Evolutionary conservation across 176 grass and related monocot genomes (phyloP), one percentile per base, ranked within the genome.

Genomic region (Miscanthus lutarioriparius): DNA sequence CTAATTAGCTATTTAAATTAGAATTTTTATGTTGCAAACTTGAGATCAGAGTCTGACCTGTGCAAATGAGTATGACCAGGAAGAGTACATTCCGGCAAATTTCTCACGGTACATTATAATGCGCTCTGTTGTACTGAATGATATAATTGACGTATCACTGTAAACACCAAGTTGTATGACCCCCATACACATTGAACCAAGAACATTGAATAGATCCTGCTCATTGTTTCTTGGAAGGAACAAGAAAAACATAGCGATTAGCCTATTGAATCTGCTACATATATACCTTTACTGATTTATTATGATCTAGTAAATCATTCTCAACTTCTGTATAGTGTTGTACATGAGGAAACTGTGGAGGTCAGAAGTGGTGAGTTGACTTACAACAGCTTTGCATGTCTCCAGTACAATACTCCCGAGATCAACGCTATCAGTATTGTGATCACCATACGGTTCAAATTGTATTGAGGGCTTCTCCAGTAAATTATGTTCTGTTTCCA

Each of bases 1-100:
- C 39, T 45, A 1, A 5, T 77, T 77, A 77, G 54, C 23, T 19
- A 2, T 40, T 62, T 8, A 0, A 15, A 27, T 8, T 0, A 36
- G 26, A 0, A 17, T 41, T 77, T 23, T 62, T 27, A 26, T 38
- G 37, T 38, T 8, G 37, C 37, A 63, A 75, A 39, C 33, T 37
- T 59, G 54, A 40, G 54, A 15, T 39, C n/a, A 41, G 20, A 7
- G 67, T 38, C 74, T 73, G 75, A 90, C 81, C 88, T 93, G 91
- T 76, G 91, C 91, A 74, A 93, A 85, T 25, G 85, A 90, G 40
- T 93, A 93, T 70, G 88, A 78, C 91, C 88, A 93, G 7, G 85
- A 82, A 63, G 91, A 90, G 65, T 92, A 92, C 91, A 92, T 93
- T 83, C 91, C 85, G 56, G 88, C 81, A 79, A 88, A 93, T n/a